Percentiles rank a stretch among this genome's conserved stretches.
phyloP scores from a whole-genome alignment of 1,139 yeast species.

The Kodamaea anthophila region DNA sequence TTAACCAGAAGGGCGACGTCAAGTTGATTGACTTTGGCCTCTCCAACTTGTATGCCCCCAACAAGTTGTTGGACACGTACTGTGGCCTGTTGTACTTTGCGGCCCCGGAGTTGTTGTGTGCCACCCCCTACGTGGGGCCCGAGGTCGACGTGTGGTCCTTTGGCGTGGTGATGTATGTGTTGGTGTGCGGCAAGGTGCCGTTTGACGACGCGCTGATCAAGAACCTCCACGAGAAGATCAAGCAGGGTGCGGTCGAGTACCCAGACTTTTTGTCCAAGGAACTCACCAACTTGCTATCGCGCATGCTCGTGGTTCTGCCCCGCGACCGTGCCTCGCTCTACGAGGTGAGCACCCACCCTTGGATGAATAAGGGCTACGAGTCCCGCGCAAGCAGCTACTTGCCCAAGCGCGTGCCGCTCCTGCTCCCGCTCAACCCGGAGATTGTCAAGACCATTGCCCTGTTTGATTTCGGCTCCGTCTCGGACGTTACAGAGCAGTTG shows the following conservation, averaged over 20 bases:
- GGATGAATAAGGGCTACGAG: constrained; percentile 92
- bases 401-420: constrained; percentile 72
- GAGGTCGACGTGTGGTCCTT: constrained; percentile 98
- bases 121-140: constrained; percentile 90
- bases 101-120: constrained; percentile 92
- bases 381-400: constrained; percentile 63
- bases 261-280: constrained; percentile 78
- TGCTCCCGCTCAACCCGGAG: constrained; percentile 63
- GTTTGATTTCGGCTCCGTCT: constrained; percentile 72
- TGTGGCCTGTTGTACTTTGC: constrained; percentile 98
- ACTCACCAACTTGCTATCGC: constrained; percentile 73
- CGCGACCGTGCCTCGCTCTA: constrained; percentile 67
- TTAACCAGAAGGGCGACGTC: constrained; percentile 87
- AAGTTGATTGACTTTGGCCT: constrained; percentile 95
- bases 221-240: constrained; percentile 89
- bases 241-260: constrained; percentile 87
- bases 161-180: constrained; percentile 90
- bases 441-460: constrained; percentile 73
- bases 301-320: constrained; percentile 93
- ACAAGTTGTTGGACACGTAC: constrained; percentile 75
- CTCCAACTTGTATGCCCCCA: constrained; percentile 76
- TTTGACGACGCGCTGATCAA: constrained; percentile 95
- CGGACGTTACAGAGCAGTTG: constrained; percentile 52
- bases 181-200: constrained; percentile 97
- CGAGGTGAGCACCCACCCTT: constrained; percentile 83